Evolutionary conservation across 305 asterid genomes (phyloP), one percentile per base, ranked within the genome.

Genomic region (Caryopteris hybrid): DNA sequence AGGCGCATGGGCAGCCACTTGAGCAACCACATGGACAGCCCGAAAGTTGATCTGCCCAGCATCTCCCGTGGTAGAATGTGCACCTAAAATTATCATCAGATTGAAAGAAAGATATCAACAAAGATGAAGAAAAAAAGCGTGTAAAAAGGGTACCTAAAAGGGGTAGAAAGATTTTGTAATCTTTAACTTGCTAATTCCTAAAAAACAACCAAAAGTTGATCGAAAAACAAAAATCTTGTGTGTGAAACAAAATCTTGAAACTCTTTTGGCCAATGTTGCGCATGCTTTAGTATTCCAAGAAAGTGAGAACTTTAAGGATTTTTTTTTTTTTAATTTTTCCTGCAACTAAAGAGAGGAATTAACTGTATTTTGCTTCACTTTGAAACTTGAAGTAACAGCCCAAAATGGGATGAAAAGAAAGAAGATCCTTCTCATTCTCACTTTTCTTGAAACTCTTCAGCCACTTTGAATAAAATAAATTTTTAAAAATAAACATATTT

Each of bases 41-140:
- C 96, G 71, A 94, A 94, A 71, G 99, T 94, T 18, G 99, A 94
- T 75, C 61, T 84, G 50, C 99, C 99, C 58, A 94, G 81, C 88
- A 94, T 86, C 73, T 91, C 88, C 74, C 74, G 80, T 70, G 99
- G 99, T 76, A 94, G 86, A 74, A 94, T 85, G 84, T 94, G 99
- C 69, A 94, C 95, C 97, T 90, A 74, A 27, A 34, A 57, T 73
- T 8, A 70, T 46, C 50, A 64, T 55, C 45, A 22, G 3, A 52
- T n/a, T n/a, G n/a, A n/a, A n/a, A n/a, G n/a, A n/a, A n/a, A n/a
- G n/a, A n/a, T n/a, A n/a, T n/a, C n/a, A n/a, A n/a, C n/a, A n/a
- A n/a, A n/a, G n/a, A n/a, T n/a, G n/a, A n/a, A n/a, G n/a, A n/a
- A n/a, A n/a, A n/a, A n/a, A n/a, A n/a, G n/a, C n/a, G n/a, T n/a